These are phyloP conservation scores for Ogataea populi-albae DNA, from an alignment of 805 yeast genomes.

Conservation along the genomic window DNA sequence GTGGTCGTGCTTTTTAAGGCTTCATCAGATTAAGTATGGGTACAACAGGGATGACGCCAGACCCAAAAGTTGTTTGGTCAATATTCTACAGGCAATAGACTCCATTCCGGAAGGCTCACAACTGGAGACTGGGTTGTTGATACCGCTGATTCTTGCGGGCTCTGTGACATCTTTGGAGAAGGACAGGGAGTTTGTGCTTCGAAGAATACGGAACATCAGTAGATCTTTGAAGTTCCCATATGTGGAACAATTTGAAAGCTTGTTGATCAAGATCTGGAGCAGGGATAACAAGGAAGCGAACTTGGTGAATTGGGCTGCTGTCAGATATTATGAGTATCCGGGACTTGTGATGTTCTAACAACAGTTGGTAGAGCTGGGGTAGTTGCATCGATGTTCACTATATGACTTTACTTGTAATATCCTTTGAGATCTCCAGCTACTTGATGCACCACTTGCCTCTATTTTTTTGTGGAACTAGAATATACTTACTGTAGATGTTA, in stretches of 20 bases:
- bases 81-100: constrained; percentile 24
- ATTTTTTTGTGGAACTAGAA: no score
- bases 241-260: constrained; percentile 26
- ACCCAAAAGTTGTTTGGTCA: constrained; percentile 24
- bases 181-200: constrained; percentile 24
- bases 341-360: constrained; percentile 34
- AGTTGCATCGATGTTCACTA: no score
- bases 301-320: constrained; percentile 32
- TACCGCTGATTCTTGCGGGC: constrained; percentile 31
- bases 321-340: constrained; percentile 28
- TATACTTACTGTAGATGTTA: no score
- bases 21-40: constrained; percentile 31
- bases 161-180: constrained; percentile 22
- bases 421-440: no score
- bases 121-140: constrained; percentile 28
- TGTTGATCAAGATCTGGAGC: constrained; percentile 26
- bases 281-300: constrained; percentile 25
- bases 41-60: constrained; percentile 28
- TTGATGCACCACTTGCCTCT: no score
- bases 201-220: constrained; percentile 22
- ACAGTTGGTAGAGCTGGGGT: no score
- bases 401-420: no score
- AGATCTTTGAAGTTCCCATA: constrained; percentile 26
- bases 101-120: constrained; percentile 24
- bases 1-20: constrained; percentile 30